Conservation (phyloP, 108 stramenopile genomes). For the Discostella stelligeroides region DNA sequence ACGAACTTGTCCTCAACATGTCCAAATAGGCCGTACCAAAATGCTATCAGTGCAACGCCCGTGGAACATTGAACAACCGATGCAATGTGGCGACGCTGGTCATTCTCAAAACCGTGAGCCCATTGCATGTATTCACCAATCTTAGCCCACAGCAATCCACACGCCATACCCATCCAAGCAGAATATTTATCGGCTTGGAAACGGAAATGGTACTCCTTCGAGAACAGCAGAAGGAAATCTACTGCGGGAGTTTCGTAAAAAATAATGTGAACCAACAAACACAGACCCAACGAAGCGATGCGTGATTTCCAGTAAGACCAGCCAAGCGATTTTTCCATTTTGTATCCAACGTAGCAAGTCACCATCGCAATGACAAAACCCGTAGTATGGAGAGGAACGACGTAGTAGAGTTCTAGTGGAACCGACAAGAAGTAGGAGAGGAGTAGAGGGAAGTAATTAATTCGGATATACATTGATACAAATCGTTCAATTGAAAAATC, state of each 20-base stretch:
- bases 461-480: conserved; percentile 88
- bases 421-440: conserved; percentile 79
- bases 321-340: conserved; percentile 39
- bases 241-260: conserved; percentile 70
- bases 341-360: conserved; percentile 55
- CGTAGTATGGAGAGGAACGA: conserved; percentile 91
- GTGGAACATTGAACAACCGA: conserved; percentile 47
- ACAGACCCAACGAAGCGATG: conserved; percentile 43
- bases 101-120: conserved; percentile 55
- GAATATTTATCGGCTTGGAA: conserved; percentile 75
- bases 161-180: conserved; percentile 64
- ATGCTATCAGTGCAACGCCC: conserved; percentile 50
- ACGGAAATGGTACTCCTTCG: conserved; percentile 69
- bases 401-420: conserved; percentile 91
- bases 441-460: conserved; percentile 91
- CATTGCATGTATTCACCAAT: conserved; percentile 60
- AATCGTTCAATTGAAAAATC: conserved; percentile 88
- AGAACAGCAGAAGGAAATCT: conserved; percentile 56
- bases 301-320: conserved; percentile 55
- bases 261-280: conserved; percentile 56
- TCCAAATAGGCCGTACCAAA: conserved; percentile 68
- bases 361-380: conserved; percentile 74
- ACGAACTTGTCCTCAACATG: conserved; percentile 69
- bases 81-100: conserved; percentile 28
- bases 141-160: conserved; percentile 62